Conservation (phyloP, 192 early-diverging fungal genomes). For the Phlyctochytrium arcticum region DNA sequence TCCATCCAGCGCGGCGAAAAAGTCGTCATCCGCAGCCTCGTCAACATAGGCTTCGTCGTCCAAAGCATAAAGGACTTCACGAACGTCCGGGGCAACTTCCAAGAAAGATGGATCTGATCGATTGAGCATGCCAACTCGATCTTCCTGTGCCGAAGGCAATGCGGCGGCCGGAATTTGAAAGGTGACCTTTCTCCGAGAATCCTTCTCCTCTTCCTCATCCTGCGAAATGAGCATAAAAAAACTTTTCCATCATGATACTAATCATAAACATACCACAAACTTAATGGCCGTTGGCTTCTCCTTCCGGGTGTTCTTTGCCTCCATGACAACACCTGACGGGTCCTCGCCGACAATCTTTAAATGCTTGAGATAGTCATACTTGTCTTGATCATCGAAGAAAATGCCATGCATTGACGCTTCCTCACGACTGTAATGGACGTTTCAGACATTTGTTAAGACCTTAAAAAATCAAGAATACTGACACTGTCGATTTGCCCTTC, state of each 20-base stretch:
- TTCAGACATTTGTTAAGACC: background rate
- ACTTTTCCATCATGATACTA: background rate
- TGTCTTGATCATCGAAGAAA: slow-evolving; percentile 80
- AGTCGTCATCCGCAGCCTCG: slow-evolving; percentile 75
- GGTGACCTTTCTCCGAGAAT: slow-evolving; percentile 33
- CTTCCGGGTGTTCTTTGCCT: slow-evolving; percentile 55
- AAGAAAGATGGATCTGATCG: slow-evolving; percentile 58
- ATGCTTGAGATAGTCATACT: slow-evolving; percentile 89
- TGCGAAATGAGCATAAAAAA: background rate
- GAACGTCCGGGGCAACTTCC: slow-evolving; percentile 74
- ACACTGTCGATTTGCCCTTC: background rate
- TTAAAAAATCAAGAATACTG: too few relatives aligned
- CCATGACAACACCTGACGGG: slow-evolving; percentile 75
- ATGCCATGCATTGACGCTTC: slow-evolving; percentile 87
- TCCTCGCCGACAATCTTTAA: slow-evolving; percentile 74
- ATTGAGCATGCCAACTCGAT: slow-evolving; percentile 66
- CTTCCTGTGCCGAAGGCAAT: slow-evolving; percentile 69
- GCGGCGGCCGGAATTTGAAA: slow-evolving; percentile 69
- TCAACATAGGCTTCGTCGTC: slow-evolving; percentile 89
- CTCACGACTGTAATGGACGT: background rate
- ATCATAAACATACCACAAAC: slow-evolving; percentile 33
- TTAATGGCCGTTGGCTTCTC: slow-evolving; percentile 42
- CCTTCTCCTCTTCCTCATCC: slow-evolving; percentile 33
- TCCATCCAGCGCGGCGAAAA: slow-evolving; percentile 76
- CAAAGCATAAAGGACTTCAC: slow-evolving; percentile 88